Evolutionary conservation across 2,329 filamentous ascomycete genomes (phyloP), one percentile per base, ranked within the genome.

Genomic region (Lachnellula willkommii): DNA sequence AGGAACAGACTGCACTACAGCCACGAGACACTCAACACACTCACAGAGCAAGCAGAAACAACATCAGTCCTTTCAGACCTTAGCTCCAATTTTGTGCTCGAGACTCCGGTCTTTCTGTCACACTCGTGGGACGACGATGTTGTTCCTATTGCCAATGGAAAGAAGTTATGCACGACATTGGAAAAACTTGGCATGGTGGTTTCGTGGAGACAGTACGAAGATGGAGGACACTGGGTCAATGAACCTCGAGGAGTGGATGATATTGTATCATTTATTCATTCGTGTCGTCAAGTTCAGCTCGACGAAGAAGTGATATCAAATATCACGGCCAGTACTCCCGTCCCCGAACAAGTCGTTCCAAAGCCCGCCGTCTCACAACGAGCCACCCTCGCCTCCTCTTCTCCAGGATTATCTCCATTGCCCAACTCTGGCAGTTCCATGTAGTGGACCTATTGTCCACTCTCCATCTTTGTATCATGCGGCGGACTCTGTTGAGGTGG

Each of bases 181-280:
- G 40, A 50, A 1, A 57, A 60, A 1, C 74, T 76, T 36, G 75
- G 74, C 0, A 68, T 73, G 7, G 50, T 66, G 24, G 73, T 77
- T 2, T 57, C 60, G 9, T 76, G 73, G 72, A 72, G 64, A 37
- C 71, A 75, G 59, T 79, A 79, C 57, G 59, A 65, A 1, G 59
- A 66, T 17, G 75, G 76, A 9, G 73, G 71, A 0, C 74, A 79
- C 57, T 77, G 74, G 74, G 68, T 78, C 46, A 72, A 78, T 56
- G 68, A 71, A 14, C 74, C 75, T 0, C 52, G 62, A 1, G 77
- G 76, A 0, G 69, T 77, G 26, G 73, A 77, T 54, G 75, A 78
- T 56, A 70, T 69, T 0, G 65, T 57, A 24, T 14, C 39, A 36
- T 63, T 62, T 35, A 39, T 58, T 48, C 46, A 15, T 22, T 15